phyloP scores from a whole-genome alignment of 1,284 basidiomycete species.

The Cutaneotrichosporon dermatis region DNA sequence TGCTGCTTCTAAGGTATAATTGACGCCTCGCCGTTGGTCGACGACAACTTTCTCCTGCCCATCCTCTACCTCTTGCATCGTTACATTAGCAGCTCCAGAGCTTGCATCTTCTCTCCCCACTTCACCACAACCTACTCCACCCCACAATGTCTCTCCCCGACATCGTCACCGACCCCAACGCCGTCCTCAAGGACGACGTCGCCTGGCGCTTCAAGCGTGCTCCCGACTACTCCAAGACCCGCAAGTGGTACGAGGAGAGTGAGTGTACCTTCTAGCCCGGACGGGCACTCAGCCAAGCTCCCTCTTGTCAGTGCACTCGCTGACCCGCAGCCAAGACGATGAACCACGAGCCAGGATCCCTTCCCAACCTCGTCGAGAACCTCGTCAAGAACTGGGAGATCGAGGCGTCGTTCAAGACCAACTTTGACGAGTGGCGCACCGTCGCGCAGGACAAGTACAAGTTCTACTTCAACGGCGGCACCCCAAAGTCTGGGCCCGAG shows the following conservation, averaged over 20 bases:
- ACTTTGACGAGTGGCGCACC: conserved; percentile 18
- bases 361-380: conserved; percentile 16
- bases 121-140: no score
- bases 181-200: conserved; percentile 16
- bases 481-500: conserved; percentile 6
- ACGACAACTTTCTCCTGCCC: background rate
- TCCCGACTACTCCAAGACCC: conserved; percentile 15
- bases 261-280: background rate
- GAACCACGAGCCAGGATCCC: conserved; percentile 14
- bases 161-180: conserved; percentile 17
- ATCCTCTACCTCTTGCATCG: background rate
- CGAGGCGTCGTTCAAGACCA: conserved; percentile 21
- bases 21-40: no score
- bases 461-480: conserved; percentile 15
- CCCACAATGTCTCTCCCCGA: conserved; percentile 13
- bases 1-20: no score
- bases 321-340: conserved; percentile 11
- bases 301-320: no score
- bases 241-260: conserved; percentile 16
- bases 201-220: conserved; percentile 14
- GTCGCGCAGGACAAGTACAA: conserved; percentile 14
- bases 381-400: conserved; percentile 24
- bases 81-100: no score
- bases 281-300: no score
- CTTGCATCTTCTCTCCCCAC: no score